phyloP scores from a whole-genome alignment of 257 asterid species.

The Gentiana macrophylla region DNA sequence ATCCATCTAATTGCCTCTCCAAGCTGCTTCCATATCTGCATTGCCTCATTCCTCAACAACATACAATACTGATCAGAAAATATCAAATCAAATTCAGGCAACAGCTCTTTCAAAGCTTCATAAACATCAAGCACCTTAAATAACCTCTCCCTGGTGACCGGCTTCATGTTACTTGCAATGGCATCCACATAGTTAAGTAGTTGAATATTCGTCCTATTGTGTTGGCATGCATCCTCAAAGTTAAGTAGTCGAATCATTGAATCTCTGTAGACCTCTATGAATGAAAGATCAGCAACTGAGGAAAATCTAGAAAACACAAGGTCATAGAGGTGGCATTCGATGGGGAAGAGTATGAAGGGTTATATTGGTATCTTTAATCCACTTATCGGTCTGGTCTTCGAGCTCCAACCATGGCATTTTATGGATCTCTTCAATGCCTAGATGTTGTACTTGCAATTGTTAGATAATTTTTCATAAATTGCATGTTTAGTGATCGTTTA shows the following conservation, averaged over 20 bases:
- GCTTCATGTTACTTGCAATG: slow-evolving; percentile 75
- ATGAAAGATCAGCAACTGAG: slow-evolving; percentile 69
- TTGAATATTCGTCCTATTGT: slow-evolving; percentile 33
- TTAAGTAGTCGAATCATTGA: slow-evolving; percentile 8
- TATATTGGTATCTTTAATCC: slow-evolving; percentile 77
- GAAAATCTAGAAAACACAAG: slow-evolving; percentile 59
- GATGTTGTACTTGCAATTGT: slow-evolving; percentile 40
- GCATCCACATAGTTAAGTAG: slow-evolving; percentile 89
- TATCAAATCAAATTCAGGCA: slow-evolving; percentile 73
- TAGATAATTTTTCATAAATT: too few relatives aligned
- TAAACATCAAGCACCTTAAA: slow-evolving; percentile 87
- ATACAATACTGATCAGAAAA: slow-evolving; percentile 80
- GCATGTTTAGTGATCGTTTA: too few relatives aligned
- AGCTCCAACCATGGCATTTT: slow-evolving; percentile 83
- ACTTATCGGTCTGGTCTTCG: slow-evolving; percentile 87
- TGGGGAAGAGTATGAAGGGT: slow-evolving; percentile 72
- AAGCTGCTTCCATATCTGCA: slow-evolving; percentile 73
- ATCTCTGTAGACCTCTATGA: slow-evolving; percentile 91
- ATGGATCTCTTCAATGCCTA: slow-evolving; percentile 81
- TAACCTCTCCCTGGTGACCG: slow-evolving; percentile 55
- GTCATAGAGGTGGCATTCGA: slow-evolving; percentile 85
- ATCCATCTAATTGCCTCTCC: slow-evolving; percentile 84
- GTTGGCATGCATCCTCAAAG: too few relatives aligned
- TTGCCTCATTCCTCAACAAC: slow-evolving; percentile 64
- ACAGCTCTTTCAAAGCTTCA: slow-evolving; percentile 73